Base-by-base conservation (phyloP, 805 yeast genomes). In the Candida maris region DNA sequence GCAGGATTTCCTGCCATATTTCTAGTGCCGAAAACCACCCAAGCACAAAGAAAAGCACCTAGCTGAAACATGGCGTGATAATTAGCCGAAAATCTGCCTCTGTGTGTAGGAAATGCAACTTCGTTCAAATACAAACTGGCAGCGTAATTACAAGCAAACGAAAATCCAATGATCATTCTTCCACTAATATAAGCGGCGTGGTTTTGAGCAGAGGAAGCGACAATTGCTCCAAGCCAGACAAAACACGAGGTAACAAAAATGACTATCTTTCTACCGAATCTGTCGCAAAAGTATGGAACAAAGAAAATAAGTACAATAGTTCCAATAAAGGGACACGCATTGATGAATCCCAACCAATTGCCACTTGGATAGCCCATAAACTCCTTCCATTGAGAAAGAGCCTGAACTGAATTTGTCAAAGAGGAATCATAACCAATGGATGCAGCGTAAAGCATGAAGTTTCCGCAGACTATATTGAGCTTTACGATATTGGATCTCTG, bases 1-100 rank as follows among this genome's bases (percentile, higher is more conserved):
- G 61, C 49, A 39, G 48, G 48, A 17, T 41, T 44, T 19, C 35
- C 38, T 5, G 38, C 17, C 18, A 60, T 38, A 21, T 47, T 41
- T 38, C 65, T 54, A 13, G 70, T 63, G 30, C 70, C 71, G 38
- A 60, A 67, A 6, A 69, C 62, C 29, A 62, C 60, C 70, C 70
- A 65, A 8, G 71, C 67, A 5, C 68, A 68, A 29, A 66, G 43
- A 28, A 62, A 41, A 10, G 71, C 67, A 7, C 71, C 73, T 30
- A 66, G 49, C 36, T 63, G 63, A 64, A 68, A 67, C 42, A 65
- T 62, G 13, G 63, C 53, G 39, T 67, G 66, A 48, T 64, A 67
- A 20, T 56, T 56, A 19, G 65, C 56, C 23, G 64, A 54, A 24
- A 52, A 48, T 28, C 43, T 45, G 17, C 52, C 51, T 46, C 64